Base-by-base conservation (phyloP, 1,284 basidiomycete genomes). In the Puccinia polysora region DNA sequence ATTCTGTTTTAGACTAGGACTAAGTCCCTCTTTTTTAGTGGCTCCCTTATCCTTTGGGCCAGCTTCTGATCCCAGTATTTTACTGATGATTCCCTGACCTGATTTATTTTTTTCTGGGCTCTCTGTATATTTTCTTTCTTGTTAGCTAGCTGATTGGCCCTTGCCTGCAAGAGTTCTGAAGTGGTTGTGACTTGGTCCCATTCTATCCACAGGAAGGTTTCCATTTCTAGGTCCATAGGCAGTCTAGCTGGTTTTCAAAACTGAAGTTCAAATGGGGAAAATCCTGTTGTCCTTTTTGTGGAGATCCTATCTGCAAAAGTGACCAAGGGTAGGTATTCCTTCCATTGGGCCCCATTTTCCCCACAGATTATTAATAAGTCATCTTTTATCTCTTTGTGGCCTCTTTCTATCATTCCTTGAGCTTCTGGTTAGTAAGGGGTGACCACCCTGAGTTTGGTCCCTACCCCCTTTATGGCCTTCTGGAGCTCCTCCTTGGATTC, bases 341-440 rank as follows among this genome's bases (percentile, higher is more conserved):
- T 68, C 65, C 65, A 68, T 38, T 12, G 40, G 4, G 18, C 30
- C 15, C 32, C 65, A 56, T 55, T n/a, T 43, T 55, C 36, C 18
- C 50, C 65, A 53, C n/a, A 68, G 18, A 68, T 55, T 34, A 43
- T 68, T 2, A 45, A 32, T 2, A 69, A 47, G 2, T 40, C 53
- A 60, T 59, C 43, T 34, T 69, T 69, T 43, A 59, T 59, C 10
- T 45, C 52, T 34, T 60, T 58, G 50, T 69, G 67, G 1, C 67
- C 67, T 60, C 67, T 59, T 36, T 69, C 55, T 14, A 69, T 28
- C 67, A 69, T 69, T 36, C 67, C 67, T 23, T 58, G 50, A 4
- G 55, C n/a, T 50, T 69, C 55, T 8, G 55, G 55, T 15, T 58
- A 68, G 34, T 68, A 68, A 3, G 55, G 52, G 10, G 65, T 68